Base-by-base conservation (phyloP, 2,329 filamentous ascomycete species). In the Cladosporium sp. region DNA sequence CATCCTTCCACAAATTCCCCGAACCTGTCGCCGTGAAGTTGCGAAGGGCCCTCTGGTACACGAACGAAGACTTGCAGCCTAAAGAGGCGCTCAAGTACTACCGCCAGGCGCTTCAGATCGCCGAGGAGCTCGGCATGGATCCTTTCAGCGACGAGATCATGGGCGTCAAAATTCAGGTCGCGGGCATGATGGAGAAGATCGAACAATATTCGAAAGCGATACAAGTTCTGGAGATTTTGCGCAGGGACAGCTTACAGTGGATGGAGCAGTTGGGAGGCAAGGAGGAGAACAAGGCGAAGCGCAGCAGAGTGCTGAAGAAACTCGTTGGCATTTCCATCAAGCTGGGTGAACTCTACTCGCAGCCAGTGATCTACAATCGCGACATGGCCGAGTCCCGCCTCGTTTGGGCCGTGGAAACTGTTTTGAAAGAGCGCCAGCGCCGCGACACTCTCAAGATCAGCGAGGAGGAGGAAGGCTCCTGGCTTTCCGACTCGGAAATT, bases 131-230 rank as follows among this genome's bases (percentile, higher is more conserved):
- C 44, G 83, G 84, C 0, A 81, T 99, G 73, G 89, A 97, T 64
- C 89, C 88, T 0, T 95, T 91, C 66, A 91, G 88, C 3, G 88
- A 96, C 60, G 91, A 96, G 66, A 85, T 96, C 29, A 78, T 96
- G 59, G 93, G 93, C 7, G 84, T 97, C 47, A 89, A 90, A 64
- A 84, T 97, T 44, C 84, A 91, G 65, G 77, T 95, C 7, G 84
- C 89, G 1, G 78, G 79, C 8, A 83, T 95, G 77, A 77, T 96
- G 55, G 89, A 96, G 69, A 85, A 86, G 63, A 80, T 88, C 13
- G 78, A 84, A 27, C 81, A 86, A 61, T 84, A 84, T 62, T 76
- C 80, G 18, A 80, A 84, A 51, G 83, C 90, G 0, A 84, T 88
- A 51, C 80, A 88, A 43, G 83, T 96, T 3, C 72, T 96, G 27